These are phyloP conservation scores for Trametes cingulata DNA, from an alignment of 768 basidiomycete species.

Conservation along the genomic window DNA sequence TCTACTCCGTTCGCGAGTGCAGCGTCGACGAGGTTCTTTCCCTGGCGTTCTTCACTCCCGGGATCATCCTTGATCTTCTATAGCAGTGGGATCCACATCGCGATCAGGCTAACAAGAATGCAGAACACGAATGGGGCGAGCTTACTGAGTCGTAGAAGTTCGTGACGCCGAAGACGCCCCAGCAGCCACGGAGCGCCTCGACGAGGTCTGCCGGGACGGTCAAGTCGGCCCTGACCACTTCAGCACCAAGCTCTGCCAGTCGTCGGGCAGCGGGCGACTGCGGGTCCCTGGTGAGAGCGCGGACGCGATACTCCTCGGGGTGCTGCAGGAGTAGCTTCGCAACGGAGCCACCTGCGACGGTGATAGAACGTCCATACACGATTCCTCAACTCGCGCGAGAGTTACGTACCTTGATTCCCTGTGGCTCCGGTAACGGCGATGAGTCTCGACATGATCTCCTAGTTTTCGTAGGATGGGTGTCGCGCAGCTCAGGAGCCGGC, in stretches of 20 bases:
- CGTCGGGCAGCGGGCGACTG: slow-evolving; percentile 11
- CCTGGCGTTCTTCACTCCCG: slow-evolving; percentile 23
- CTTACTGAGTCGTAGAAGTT: slow-evolving; percentile 25
- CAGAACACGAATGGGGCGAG: background rate
- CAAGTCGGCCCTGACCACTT: slow-evolving; percentile 21
- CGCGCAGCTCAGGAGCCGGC: too few relatives aligned
- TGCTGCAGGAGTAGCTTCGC: slow-evolving; percentile 19
- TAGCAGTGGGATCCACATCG: background rate
- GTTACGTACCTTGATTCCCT: slow-evolving; percentile 20
- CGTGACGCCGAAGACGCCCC: slow-evolving; percentile 25
- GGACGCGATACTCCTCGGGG: slow-evolving; percentile 18
- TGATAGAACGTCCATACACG: too few relatives aligned
- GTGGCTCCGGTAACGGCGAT: slow-evolving; percentile 25
- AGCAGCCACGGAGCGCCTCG: slow-evolving; percentile 18
- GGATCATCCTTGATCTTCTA: slow-evolving; percentile 27
- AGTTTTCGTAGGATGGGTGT: too few relatives aligned
- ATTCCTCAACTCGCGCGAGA: too few relatives aligned
- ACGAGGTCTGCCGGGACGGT: slow-evolving; percentile 16
- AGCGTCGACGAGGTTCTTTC: slow-evolving; percentile 24
- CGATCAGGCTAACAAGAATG: background rate
- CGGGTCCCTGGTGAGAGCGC: slow-evolving; percentile 21
- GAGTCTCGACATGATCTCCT: slow-evolving; percentile 14
- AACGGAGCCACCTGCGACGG: slow-evolving; percentile 19
- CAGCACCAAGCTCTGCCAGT: slow-evolving; percentile 16
- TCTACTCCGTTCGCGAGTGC: slow-evolving; percentile 15